These are phyloP conservation scores for Solanum hybrid DNA, from an alignment of 305 asterid species.

Conservation along the genomic window DNA sequence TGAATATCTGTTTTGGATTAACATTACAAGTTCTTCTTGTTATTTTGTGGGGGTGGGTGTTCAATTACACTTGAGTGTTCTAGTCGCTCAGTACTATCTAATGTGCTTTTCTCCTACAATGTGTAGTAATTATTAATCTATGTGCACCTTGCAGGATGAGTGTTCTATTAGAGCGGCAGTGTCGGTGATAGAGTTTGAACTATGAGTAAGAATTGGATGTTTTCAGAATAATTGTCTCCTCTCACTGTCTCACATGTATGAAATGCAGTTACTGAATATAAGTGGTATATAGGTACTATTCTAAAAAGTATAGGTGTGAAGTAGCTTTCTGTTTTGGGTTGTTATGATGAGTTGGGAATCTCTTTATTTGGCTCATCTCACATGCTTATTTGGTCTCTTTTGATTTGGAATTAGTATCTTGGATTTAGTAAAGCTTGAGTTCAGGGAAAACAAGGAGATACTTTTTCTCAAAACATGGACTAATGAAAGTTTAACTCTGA, in stretches of 20 bases:
- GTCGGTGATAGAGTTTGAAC: neutral
- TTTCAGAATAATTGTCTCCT: neutral
- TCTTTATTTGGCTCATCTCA: neutral
- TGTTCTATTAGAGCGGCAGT: neutral
- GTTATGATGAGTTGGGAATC: neutral
- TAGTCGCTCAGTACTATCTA: neutral
- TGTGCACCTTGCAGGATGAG: neutral
- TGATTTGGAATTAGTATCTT: too few relatives aligned
- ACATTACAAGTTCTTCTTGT: neutral
- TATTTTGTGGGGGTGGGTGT: neutral
- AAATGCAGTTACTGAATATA: neutral
- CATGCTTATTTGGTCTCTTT: too few relatives aligned
- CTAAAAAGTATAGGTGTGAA: neutral
- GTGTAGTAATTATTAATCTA: neutral
- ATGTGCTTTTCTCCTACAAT: neutral
- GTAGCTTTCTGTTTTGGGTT: neutral
- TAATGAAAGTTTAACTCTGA: neutral
- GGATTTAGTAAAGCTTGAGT: too few relatives aligned
- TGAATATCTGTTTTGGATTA: neutral
- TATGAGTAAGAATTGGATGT: neutral
- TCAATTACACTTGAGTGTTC: neutral
- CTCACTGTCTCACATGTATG: neutral
- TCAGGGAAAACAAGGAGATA: neutral
- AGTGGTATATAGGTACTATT: neutral
- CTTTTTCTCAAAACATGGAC: neutral